Evolutionary conservation across 108 stramenopile species (phyloP).

Genomic region (Cyclotella atomus): DNA sequence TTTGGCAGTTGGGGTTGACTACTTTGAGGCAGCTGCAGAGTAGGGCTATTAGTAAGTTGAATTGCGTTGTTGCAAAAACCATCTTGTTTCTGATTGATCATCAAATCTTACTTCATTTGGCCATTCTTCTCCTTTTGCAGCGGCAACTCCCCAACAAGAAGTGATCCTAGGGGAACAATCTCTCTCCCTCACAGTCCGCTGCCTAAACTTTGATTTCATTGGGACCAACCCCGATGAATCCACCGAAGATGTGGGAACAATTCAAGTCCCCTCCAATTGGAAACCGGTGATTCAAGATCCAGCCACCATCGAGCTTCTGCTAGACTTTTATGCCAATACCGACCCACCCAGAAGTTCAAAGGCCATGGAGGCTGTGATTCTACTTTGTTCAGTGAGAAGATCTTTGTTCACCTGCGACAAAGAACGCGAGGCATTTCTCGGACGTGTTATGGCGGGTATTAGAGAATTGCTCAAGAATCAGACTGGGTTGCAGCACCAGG

Average conservation of each 20-base stretch:
- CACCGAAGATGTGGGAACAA: slow-evolving; percentile 96
- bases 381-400: slow-evolving; percentile 88
- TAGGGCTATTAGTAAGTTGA: slow-evolving; percentile 75
- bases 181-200: slow-evolving; percentile 82
- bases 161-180: slow-evolving; percentile 85
- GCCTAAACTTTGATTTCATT: slow-evolving; percentile 97
- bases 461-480: slow-evolving; percentile 89
- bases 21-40: slow-evolving; percentile 93
- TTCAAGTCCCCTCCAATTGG: slow-evolving; percentile 97
- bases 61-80: neutral
- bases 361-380: slow-evolving; percentile 94
- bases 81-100: neutral
- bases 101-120: no score
- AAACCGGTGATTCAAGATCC: slow-evolving; percentile 86
- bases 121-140: slow-evolving; percentile 27
- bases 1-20: slow-evolving; percentile 93
- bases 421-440: slow-evolving; percentile 91
- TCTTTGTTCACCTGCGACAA: slow-evolving; percentile 95
- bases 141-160: slow-evolving; percentile 76
- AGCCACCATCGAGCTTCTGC: slow-evolving; percentile 86
- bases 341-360: slow-evolving; percentile 90
- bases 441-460: slow-evolving; percentile 84
- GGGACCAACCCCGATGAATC: slow-evolving; percentile 99
- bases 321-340: slow-evolving; percentile 95
- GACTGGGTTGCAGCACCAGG: slow-evolving; percentile 94